A percentile compares a stretch with the other conserved stretches of the same genome.
These are phyloP conservation scores for Gremmenia infestans DNA, from an alignment of 2,329 filamentous ascomycete genomes.

Conservation along the genomic window DNA sequence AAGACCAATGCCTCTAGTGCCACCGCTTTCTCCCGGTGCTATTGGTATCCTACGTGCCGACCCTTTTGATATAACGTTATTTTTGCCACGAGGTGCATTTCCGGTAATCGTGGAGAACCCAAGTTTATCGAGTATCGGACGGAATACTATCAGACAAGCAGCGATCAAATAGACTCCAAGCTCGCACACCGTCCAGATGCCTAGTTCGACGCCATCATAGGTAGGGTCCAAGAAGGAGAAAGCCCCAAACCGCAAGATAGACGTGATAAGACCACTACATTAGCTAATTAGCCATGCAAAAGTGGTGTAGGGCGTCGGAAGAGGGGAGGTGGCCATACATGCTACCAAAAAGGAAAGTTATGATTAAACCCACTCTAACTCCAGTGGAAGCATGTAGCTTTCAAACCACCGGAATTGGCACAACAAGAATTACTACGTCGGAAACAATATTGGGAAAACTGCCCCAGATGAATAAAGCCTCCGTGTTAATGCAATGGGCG, in stretches of 20 bases:
- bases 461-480: background rate
- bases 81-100: too few relatives aligned
- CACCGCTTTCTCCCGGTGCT: too few relatives aligned
- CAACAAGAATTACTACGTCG: background rate
- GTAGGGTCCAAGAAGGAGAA: background rate
- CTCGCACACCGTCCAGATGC: conserved; percentile 2
- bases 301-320: background rate
- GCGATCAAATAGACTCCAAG: background rate
- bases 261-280: background rate
- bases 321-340: background rate
- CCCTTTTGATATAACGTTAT: too few relatives aligned
- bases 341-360: background rate
- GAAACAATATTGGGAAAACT: background rate
- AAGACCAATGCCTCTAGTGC: too few relatives aligned
- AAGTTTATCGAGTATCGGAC: background rate
- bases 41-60: too few relatives aligned
- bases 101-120: background rate
- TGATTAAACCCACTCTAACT: background rate
- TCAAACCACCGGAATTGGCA: background rate
- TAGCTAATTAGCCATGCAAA: background rate
- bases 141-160: background rate
- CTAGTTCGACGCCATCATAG: background rate
- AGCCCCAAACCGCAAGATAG: conserved; percentile 2
- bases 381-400: background rate
- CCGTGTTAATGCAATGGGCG: too few relatives aligned